Evolutionary conservation across 495 filamentous ascomycete genomes (phyloP), one percentile per base, ranked within the genome.

Genomic region (Sordaria brevicollis): DNA sequence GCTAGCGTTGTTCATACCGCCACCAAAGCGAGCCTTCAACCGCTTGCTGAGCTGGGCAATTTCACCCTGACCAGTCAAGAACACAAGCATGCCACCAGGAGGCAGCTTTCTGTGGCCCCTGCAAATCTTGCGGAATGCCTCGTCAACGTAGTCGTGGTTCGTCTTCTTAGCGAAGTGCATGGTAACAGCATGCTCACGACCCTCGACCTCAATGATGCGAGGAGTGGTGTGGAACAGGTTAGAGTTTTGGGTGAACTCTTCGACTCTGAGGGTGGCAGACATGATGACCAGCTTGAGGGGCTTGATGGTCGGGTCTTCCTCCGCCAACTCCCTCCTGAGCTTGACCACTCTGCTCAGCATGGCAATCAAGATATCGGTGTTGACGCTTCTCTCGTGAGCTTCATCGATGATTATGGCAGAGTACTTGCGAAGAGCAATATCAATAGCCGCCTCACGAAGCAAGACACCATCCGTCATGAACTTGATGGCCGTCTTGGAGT

Each of bases 381-480:
- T 98, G 70, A 97, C 90, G 75, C 93, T 97, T 74, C 96, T 88
- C 76, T 99, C 96, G 82, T 99, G 96, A 11, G 96, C 96, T 81
- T 99, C 96, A 77, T 99, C 96, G 74, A 99, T 93, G 54, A 99
- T 85, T 54, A 99, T 90, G 49, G 90, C 89, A 3, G 94, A 97
- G 78, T 99, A 99, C 71, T 96, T 97, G n/a, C 84, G 87, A 33
- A 99, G 82, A 4, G 92, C 83, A 78, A 98, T 94, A 76, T 99
- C 96, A 69, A 94, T 88, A 0, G 92, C 88, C 57, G 97, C 90
- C 76, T 99, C 96, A 66, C 94, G 89, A 15, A 99, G 85, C 69
- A 99, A 83, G 31, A 99, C 93, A 83, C 96, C 96, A 78, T 99
- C 96, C 0, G 96, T 99, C 93, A 99, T 97, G 80, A 98, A 99